Evolutionary conservation across 345 rosid genomes (phyloP).

Genomic region (Dovyalis caffra): DNA sequence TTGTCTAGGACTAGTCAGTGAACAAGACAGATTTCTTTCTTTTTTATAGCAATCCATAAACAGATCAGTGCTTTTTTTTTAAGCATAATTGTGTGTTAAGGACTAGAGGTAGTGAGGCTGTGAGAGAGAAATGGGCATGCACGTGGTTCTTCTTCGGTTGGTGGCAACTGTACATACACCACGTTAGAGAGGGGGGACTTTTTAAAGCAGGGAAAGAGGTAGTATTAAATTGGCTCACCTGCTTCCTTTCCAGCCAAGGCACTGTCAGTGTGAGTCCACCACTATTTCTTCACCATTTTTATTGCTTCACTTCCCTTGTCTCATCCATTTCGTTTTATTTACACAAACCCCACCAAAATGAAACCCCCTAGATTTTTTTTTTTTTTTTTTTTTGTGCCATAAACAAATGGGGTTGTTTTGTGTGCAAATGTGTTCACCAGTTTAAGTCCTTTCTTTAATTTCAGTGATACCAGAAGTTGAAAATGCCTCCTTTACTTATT

Average conservation of each 20-base stretch:
- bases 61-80: background rate
- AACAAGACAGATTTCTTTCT: conserved; percentile 19
- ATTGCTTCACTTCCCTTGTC: conserved; percentile 31
- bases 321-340: conserved; percentile 24
- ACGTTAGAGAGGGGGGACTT: conserved; percentile 2
- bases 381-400: conserved; percentile 27
- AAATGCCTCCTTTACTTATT: conserved; percentile 40
- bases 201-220: background rate
- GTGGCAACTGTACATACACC: conserved; percentile 21
- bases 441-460: conserved; percentile 18
- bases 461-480: conserved; percentile 13
- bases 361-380: conserved; percentile 28
- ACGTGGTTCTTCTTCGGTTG: conserved; percentile 50
- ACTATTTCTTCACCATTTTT: conserved; percentile 13
- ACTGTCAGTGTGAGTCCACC: conserved; percentile 13
- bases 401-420: conserved; percentile 6
- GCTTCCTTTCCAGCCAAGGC: conserved; percentile 56
- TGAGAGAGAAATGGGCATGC: conserved; percentile 42
- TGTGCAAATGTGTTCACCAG: conserved; percentile 11
- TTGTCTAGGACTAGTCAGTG: conserved; percentile 20
- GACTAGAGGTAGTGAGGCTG: background rate
- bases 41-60: conserved; percentile 1
- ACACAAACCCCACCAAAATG: conserved; percentile 32
- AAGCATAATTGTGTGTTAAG: background rate
- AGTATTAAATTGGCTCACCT: conserved; percentile 43